Percentiles rank a stretch among this genome's conserved stretches.
phyloP scores from a whole-genome alignment of 2,329 filamentous ascomycete species.

The Orbilia brochopaga region DNA sequence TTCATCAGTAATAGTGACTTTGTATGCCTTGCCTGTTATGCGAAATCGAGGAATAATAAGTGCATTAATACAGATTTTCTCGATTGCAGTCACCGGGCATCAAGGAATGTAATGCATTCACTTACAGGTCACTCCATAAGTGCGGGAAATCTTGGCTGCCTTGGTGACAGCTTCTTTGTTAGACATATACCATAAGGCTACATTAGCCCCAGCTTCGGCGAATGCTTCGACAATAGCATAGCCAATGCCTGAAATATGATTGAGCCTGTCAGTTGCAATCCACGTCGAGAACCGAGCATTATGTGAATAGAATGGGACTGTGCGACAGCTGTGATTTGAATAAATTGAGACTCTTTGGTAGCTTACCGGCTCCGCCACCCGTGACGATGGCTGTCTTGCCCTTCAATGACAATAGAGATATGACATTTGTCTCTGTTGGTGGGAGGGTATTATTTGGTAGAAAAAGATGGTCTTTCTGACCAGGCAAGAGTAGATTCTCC shows the following conservation, averaged over 20 bases:
- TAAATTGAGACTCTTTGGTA: neutral
- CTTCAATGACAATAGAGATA: conserved; percentile 18
- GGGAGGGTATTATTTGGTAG: conserved; percentile 7
- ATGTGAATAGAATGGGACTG: neutral
- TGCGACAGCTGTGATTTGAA: too few species aligned
- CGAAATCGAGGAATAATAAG: neutral
- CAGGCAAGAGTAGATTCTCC: conserved; percentile 21
- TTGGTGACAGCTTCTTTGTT: conserved; percentile 70
- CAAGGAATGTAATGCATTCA: neutral
- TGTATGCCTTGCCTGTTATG: conserved; percentile 60
- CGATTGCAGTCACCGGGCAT: too few species aligned
- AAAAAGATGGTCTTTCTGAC: conserved; percentile 26
- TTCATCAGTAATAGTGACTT: conserved; percentile 66
- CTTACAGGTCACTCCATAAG: conserved; percentile 70
- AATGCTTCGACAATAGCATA: conserved; percentile 68
- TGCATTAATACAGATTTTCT: neutral
- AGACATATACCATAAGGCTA: conserved; percentile 74
- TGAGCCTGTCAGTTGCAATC: neutral
- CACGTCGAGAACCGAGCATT: neutral
- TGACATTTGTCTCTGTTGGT: conserved; percentile 8
- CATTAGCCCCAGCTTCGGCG: conserved; percentile 75
- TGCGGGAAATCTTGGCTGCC: conserved; percentile 68
- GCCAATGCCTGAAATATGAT: conserved; percentile 65
- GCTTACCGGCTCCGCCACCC: conserved; percentile 19
- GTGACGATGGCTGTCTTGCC: conserved; percentile 29